phyloP scores from a whole-genome alignment of 768 basidiomycete genomes.

The Russula emetica region DNA sequence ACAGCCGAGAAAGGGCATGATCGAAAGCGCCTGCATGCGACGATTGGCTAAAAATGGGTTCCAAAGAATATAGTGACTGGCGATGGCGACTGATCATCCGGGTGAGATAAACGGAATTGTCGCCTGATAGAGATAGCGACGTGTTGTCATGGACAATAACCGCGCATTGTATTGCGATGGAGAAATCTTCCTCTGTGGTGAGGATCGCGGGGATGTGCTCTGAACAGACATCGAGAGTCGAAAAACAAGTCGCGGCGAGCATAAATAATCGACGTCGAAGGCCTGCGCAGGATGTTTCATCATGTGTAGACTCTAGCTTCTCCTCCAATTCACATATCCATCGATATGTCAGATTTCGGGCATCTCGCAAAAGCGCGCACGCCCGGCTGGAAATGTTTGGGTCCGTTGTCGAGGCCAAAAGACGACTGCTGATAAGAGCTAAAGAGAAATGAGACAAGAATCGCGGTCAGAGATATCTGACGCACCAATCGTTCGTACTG shows the following conservation, averaged over 20 bases:
- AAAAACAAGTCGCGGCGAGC: conserved; percentile 16
- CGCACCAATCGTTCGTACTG: conserved; percentile 18
- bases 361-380: conserved; percentile 9
- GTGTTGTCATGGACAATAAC: conserved; percentile 17
- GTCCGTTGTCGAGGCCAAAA: conserved; percentile 10
- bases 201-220: background rate
- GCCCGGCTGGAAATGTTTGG: background rate
- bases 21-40: background rate
- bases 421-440: conserved; percentile 14
- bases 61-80: conserved; percentile 6
- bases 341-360: conserved; percentile 6
- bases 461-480: no score
- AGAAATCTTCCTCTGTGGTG: conserved; percentile 5
- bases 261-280: conserved; percentile 11
- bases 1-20: background rate
- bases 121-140: background rate
- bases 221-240: conserved; percentile 14
- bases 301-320: conserved; percentile 9
- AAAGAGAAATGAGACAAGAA: background rate
- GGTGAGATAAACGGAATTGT: background rate
- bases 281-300: background rate
- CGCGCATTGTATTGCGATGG: conserved; percentile 17
- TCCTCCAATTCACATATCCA: conserved; percentile 5
- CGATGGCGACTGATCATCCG: conserved; percentile 11
- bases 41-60: conserved; percentile 5